phyloP scores from a whole-genome alignment of 768 basidiomycete species.

The Naganishia kalamii region DNA sequence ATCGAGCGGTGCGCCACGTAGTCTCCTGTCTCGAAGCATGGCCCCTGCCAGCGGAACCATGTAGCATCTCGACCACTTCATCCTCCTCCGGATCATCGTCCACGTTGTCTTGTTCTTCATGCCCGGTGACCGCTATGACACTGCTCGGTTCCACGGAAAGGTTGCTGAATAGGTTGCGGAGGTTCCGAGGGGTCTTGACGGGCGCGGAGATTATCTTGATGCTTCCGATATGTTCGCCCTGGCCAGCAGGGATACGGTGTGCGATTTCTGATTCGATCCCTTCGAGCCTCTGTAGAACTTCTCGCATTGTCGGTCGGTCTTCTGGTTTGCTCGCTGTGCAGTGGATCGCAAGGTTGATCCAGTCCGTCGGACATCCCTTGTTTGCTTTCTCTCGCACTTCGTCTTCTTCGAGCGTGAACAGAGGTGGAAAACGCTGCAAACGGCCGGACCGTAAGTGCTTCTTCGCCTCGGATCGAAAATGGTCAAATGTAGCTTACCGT shows the following conservation, averaged over 20 bases:
- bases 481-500: slow-evolving; percentile 31
- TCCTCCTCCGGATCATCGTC: slow-evolving; percentile 29
- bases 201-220: slow-evolving; percentile 61
- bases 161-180: slow-evolving; percentile 20
- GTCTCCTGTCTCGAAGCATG: slow-evolving; percentile 18
- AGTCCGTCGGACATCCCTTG: slow-evolving; percentile 68
- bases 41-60: slow-evolving; percentile 33
- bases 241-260: slow-evolving; percentile 57
- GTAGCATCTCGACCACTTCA: slow-evolving; percentile 32
- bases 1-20: slow-evolving; percentile 45
- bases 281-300: slow-evolving; percentile 70
- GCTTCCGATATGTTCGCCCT: slow-evolving; percentile 74
- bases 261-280: slow-evolving; percentile 80
- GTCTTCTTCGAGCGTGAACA: slow-evolving; percentile 66
- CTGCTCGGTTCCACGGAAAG: background rate
- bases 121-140: background rate
- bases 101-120: slow-evolving; percentile 8
- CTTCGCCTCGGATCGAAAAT: too few relatives aligned
- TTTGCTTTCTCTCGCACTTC: slow-evolving; percentile 67
- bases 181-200: slow-evolving; percentile 19
- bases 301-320: slow-evolving; percentile 66
- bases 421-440: slow-evolving; percentile 71
- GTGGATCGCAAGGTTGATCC: slow-evolving; percentile 69
- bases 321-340: slow-evolving; percentile 65
- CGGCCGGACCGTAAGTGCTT: slow-evolving; percentile 39